phyloP scores from a whole-genome alignment of 192 early-diverging fungal species.

The Gaertneriomyces semiglobifer region DNA sequence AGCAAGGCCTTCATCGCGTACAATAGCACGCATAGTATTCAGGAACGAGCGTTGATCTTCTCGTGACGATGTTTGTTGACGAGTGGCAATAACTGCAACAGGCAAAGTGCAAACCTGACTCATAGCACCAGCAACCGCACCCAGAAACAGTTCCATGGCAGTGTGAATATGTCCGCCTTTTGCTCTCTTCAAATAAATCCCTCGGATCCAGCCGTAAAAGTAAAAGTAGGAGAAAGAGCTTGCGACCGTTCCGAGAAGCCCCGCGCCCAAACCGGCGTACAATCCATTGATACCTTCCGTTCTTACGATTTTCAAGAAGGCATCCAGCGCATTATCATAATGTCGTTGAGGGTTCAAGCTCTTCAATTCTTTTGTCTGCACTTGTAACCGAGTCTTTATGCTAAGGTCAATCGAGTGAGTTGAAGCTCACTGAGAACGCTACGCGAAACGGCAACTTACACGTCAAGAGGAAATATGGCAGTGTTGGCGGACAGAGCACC shows the following conservation, averaged over 20 bases:
- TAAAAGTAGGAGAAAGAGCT: constrained; percentile 61
- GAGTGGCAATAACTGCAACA: constrained; percentile 89
- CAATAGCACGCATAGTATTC: constrained; percentile 64
- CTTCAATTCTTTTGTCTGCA: constrained; percentile 69
- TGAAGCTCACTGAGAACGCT: neutral
- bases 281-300: constrained; percentile 82
- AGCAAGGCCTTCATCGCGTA: constrained; percentile 68
- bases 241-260: constrained; percentile 62
- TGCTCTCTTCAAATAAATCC: constrained; percentile 32
- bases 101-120: constrained; percentile 89
- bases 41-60: constrained; percentile 64
- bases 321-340: constrained; percentile 69
- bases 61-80: constrained; percentile 76
- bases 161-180: constrained; percentile 65
- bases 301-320: constrained; percentile 76
- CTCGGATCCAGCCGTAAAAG: constrained; percentile 48
- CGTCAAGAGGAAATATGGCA: constrained; percentile 93
- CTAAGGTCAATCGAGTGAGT: constrained; percentile 39
- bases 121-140: constrained; percentile 84
- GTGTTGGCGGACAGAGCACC: constrained; percentile 90
- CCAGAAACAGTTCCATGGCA: constrained; percentile 78
- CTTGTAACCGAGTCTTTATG: constrained; percentile 95
- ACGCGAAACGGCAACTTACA: constrained; percentile 54
- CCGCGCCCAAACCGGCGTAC: constrained; percentile 82
- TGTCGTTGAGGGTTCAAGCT: constrained; percentile 34